Evolutionary conservation across 306 rosid species (phyloP), one percentile per base, ranked within the genome.

Genomic region (Gastrolobium bilobum): DNA sequence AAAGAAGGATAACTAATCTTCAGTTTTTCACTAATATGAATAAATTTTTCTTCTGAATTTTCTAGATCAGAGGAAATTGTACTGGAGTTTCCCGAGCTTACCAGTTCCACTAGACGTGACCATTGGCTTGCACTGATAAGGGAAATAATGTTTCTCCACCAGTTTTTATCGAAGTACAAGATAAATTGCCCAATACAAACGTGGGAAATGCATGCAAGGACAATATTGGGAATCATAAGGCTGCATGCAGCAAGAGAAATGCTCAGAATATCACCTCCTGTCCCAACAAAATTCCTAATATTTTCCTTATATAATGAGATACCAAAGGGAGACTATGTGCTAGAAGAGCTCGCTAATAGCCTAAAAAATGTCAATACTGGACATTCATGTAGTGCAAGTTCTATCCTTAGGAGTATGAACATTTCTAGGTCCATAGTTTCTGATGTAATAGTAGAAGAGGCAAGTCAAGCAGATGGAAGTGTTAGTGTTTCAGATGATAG

Each of bases 191-290:
- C 86, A 31, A 29, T 54, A 48, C 93, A 85, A 75, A 83, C 79
- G 34, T 91, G 98, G 99, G 98, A 93, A 82, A 89, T 93, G 89
- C 96, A 96, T 81, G 88, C 92, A 47, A 89, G 97, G 87, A 90
- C 99, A 50, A 96, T 96, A 20, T 86, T 96, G 59, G 88, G 93
- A 51, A 86, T 93, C 79, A 78, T 86, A 84, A 87, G 96, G 89
- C 96, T 96, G 47, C 98, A 93, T 76, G 98, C 97, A 42, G 98
- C 97, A 54, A 87, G 98, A 82, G 99, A 96, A 78, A 85, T 96
- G 91, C 93, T 89, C 15, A 87, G 93, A 83, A 90, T 93, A 81
- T 91, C 93, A 3, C 94, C 99, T 40, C 99, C 98, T 15, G 70
- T 82, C 47, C 98, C 99, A 14, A 91, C 96, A 44, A 91, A 88